Base-by-base conservation (phyloP, 257 asterid species). In the Solanum etuberosum region DNA sequence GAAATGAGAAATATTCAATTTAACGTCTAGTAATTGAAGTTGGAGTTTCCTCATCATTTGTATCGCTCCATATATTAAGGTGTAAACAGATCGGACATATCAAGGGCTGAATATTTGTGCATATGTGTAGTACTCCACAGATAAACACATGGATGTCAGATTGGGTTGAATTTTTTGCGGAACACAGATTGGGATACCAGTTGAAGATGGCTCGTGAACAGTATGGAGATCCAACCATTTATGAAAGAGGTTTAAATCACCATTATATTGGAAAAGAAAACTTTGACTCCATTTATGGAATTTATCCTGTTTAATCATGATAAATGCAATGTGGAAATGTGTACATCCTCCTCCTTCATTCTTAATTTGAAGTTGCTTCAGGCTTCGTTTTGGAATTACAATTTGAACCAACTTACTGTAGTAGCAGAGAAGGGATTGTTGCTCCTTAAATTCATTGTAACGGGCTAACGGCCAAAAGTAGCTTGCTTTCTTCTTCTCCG, bases 111-210 rank as follows among this genome's bases (percentile, higher is more conserved):
- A 48, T 48, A 18, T 5, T 23, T 34, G 65, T 83, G 85, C 76
- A 12, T 88, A 76, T 83, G 38, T 94, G 93, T 94, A 97, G 99
- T 86, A 97, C 99, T 43, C 99, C 99, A 15, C 99, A 97, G 92
- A 93, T 94, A 78, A 97, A 95, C 92, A 94, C 94, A 1, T 95
- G 99, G 99, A 95, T 93, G 54, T 86, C 94, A 51, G 94, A 97
- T 74, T 97, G 99, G 99, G 86, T 95, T 61, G 94, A 95, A 63
- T 97, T 97, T 81, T 97, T 92, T 86, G 98, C 98, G 29, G 96
- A 92, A 90, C 98, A 94, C 88, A 92, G 99, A 90, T 83, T 97
- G 89, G 98, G 97, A 88, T 95, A 95, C 93, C 99, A 97, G 86
- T 91, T 97, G 94, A 89, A 93, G 91, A 89, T 94, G 89, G 93